Evolutionary conservation across 345 rosid genomes (phyloP).

Genomic region (Angophora floribunda): DNA sequence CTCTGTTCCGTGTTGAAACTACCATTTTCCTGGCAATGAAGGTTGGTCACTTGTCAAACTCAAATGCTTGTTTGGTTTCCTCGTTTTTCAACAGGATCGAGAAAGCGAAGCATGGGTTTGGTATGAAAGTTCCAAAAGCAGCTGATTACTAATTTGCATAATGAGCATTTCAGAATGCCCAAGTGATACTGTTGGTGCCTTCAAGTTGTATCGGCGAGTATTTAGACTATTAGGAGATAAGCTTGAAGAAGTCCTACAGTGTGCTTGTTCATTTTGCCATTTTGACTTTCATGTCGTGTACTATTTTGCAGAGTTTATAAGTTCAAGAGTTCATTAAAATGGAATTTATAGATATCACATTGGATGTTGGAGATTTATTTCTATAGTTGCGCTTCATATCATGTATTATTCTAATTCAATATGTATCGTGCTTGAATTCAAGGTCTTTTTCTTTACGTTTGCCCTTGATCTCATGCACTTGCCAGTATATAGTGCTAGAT

Average conservation of each 20-base stretch:
- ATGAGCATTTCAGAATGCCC: background rate
- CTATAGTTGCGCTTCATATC: background rate
- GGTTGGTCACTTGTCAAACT: background rate
- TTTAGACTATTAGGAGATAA: background rate
- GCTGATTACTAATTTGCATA: background rate
- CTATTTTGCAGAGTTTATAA: background rate
- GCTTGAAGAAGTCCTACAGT: background rate
- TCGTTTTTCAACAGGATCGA: constrained; percentile 50
- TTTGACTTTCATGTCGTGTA: background rate
- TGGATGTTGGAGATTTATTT: background rate
- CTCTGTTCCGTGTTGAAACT: too few species aligned
- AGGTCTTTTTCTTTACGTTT: background rate
- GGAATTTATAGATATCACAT: background rate
- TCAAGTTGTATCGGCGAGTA: background rate
- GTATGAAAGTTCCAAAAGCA: constrained; percentile 57
- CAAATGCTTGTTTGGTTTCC: background rate
- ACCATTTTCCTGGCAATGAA: background rate
- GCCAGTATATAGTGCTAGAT: background rate
- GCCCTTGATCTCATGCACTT: background rate
- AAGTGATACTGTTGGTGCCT: background rate
- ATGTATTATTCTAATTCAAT: background rate
- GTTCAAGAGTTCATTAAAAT: background rate
- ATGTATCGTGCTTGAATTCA: background rate
- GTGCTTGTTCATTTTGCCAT: background rate
- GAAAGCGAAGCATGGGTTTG: constrained; percentile 71